Percentiles rank a stretch among this genome's conserved stretches.
These are phyloP conservation scores for Zygosaccharomyces pseudobailii DNA, from an alignment of 1,139 yeast species.

Conservation along the genomic window DNA sequence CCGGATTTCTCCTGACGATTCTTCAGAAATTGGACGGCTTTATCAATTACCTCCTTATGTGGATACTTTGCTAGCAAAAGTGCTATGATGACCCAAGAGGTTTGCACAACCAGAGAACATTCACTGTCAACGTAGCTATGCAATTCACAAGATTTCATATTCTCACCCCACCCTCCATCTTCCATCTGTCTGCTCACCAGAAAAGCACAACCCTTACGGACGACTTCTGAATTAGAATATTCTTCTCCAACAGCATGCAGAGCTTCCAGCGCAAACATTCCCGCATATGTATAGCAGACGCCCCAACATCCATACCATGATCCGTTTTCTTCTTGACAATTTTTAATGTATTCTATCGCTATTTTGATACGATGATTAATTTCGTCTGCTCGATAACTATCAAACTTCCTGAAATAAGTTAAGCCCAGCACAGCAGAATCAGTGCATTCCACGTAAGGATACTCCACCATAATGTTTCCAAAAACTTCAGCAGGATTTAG, in stretches of 20 bases:
- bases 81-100: constrained; percentile 90
- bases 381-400: constrained; percentile 60
- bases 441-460: constrained; percentile 96
- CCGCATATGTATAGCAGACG: constrained; percentile 90
- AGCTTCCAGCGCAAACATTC: constrained; percentile 97
- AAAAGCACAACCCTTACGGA: constrained; percentile 79
- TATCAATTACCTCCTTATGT: constrained; percentile 51
- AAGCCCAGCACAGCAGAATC: constrained; percentile 91
- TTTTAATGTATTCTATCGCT: constrained; percentile 68
- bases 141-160: constrained; percentile 71
- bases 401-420: constrained; percentile 64
- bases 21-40: constrained; percentile 63
- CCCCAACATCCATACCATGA: constrained; percentile 99
- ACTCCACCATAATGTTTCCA: constrained; percentile 97
- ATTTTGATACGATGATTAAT: constrained; percentile 62
- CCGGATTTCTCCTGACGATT: constrained; percentile 68
- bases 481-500: constrained; percentile 97
- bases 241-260: constrained; percentile 61
- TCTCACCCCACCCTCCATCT: constrained; percentile 98
- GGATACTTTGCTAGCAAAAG: constrained; percentile 80
- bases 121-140: constrained; percentile 68
- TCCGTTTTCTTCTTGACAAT: constrained; percentile 72
- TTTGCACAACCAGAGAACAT: constrained; percentile 74
- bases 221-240: constrained; percentile 59
- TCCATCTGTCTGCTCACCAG: constrained; percentile 64